These are phyloP conservation scores for Aspergillus awamori DNA, from an alignment of 2,329 filamentous ascomycete species.

Conservation along the genomic window DNA sequence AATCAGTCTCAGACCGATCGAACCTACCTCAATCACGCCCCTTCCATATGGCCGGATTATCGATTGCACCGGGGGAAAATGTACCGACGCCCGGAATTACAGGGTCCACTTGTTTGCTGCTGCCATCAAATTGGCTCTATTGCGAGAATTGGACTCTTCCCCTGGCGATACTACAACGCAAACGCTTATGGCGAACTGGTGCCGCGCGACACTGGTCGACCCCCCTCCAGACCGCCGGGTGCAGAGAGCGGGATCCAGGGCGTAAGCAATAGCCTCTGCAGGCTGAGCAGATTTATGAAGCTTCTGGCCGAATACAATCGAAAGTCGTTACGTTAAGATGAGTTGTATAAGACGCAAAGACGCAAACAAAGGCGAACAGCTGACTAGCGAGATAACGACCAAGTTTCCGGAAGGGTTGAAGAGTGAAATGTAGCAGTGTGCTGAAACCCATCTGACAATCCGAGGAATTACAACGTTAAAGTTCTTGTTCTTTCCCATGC, in stretches of 20 bases:
- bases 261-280: background rate
- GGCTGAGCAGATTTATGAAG: slow-evolving; percentile 11
- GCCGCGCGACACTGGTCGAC: background rate
- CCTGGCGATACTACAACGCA: slow-evolving; percentile 1
- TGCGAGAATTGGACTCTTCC: background rate
- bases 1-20: no score
- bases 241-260: background rate
- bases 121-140: no score
- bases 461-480: slow-evolving; percentile 50
- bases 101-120: no score
- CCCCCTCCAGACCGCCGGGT: background rate
- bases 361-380: slow-evolving; percentile 44
- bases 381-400: slow-evolving; percentile 44
- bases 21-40: no score
- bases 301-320: slow-evolving; percentile 43
- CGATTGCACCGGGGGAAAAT: no score
- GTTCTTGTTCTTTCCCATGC: slow-evolving; percentile 42
- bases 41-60: no score
- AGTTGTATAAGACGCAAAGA: slow-evolving; percentile 39
- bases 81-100: no score
- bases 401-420: slow-evolving; percentile 39
- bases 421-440: slow-evolving; percentile 40
- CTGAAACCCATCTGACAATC: slow-evolving; percentile 47
- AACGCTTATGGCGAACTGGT: slow-evolving; percentile 4
- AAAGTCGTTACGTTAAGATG: slow-evolving; percentile 46